Conservation (phyloP, 768 basidiomycete genomes). For the Agaricus subrufescens region DNA sequence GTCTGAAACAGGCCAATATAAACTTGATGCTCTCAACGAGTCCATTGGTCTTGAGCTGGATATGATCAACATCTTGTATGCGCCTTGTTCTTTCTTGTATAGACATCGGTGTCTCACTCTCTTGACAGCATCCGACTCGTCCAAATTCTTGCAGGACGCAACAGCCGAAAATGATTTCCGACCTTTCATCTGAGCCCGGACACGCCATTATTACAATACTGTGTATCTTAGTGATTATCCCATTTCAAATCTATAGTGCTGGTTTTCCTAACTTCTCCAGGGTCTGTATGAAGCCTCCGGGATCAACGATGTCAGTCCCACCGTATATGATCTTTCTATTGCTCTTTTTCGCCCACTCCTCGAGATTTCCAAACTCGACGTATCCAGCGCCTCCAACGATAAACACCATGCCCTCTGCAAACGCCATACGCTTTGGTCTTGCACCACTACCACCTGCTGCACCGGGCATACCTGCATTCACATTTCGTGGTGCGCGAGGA, state of each 20-base stretch:
- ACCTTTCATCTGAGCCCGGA: neutral
- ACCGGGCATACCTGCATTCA: constrained; percentile 46
- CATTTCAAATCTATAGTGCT: constrained; percentile 11
- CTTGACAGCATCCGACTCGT: constrained; percentile 67
- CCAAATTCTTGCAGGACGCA: constrained; percentile 70
- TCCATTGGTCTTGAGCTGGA: constrained; percentile 77
- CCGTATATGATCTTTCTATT: constrained; percentile 91
- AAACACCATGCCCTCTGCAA: constrained; percentile 87
- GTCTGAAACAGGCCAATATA: constrained; percentile 62
- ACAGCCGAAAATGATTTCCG: constrained; percentile 46
- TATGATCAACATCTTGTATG: constrained; percentile 88
- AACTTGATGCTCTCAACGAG: constrained; percentile 73
- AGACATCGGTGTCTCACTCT: neutral
- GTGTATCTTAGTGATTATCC: constrained; percentile 5
- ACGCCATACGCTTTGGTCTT: constrained; percentile 60
- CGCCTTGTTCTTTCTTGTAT: neutral
- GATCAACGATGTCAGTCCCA: constrained; percentile 92
- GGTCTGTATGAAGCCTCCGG: constrained; percentile 74
- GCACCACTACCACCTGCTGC: constrained; percentile 43
- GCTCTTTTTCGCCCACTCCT: constrained; percentile 84
- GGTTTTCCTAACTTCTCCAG: constrained; percentile 60
- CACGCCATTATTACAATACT: neutral
- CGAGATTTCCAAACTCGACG: constrained; percentile 94
- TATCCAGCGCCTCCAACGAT: constrained; percentile 96
- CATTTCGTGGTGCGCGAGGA: constrained; percentile 71